Evolutionary conservation across 2,329 filamentous ascomycete genomes (phyloP).

Genomic region (Trichoderma sp.): DNA sequence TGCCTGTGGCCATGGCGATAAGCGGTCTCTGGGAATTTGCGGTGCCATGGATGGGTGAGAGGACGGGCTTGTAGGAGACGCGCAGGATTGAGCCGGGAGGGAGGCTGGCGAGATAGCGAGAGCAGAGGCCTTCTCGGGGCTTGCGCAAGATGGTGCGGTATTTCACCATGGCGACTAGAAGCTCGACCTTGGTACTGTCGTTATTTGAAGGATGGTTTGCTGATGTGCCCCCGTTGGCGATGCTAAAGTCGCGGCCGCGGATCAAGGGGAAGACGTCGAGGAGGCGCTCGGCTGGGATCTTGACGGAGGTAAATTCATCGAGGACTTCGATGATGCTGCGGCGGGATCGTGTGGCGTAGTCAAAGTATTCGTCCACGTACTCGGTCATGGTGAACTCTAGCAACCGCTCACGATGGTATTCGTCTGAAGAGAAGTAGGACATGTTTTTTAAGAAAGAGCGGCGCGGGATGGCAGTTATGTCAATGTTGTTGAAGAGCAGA

Average conservation of each 20-base stretch:
- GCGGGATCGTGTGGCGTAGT: constrained; percentile 89
- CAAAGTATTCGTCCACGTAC: constrained; percentile 87
- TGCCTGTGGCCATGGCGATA: constrained; percentile 80
- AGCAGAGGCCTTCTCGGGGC: constrained; percentile 84
- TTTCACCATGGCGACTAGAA: constrained; percentile 85
- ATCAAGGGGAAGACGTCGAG: constrained; percentile 77
- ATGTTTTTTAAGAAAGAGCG: constrained; percentile 82
- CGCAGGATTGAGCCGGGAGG: constrained; percentile 57
- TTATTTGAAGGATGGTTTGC: constrained; percentile 35
- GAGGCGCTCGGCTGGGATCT: constrained; percentile 73
- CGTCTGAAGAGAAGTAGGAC: constrained; percentile 71
- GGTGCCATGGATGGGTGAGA: constrained; percentile 45
- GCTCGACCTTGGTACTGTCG: constrained; percentile 58
- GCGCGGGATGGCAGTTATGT: constrained; percentile 86
- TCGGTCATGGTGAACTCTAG: constrained; percentile 79
- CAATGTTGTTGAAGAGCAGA: constrained; percentile 79
- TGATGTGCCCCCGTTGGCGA: constrained; percentile 69
- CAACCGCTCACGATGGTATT: constrained; percentile 76
- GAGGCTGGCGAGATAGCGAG: constrained; percentile 76
- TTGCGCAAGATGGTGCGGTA: constrained; percentile 86
- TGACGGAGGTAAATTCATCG: constrained; percentile 83
- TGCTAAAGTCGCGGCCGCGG: constrained; percentile 90
- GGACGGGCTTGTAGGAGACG: constrained; percentile 58
- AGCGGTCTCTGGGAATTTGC: constrained; percentile 55
- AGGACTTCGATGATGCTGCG: constrained; percentile 91